These are phyloP conservation scores for Bondarzewia mesenterica DNA, from an alignment of 1,284 basidiomycete species.

Conservation along the genomic window DNA sequence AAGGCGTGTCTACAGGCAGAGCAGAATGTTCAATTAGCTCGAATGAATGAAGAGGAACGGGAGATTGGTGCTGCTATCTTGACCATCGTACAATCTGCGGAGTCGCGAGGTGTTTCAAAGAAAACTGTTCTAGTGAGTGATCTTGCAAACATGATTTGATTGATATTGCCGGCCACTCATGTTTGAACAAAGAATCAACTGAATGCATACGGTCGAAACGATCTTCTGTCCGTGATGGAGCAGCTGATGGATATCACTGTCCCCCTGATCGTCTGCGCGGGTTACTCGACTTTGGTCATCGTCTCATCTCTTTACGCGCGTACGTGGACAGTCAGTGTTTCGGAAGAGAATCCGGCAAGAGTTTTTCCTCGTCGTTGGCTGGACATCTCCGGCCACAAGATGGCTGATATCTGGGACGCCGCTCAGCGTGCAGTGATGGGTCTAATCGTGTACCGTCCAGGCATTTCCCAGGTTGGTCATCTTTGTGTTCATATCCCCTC, in stretches of 20 bases:
- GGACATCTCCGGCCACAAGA: constrained; percentile 55
- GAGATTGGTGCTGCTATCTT: constrained; percentile 32
- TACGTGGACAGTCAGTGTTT: constrained; percentile 55
- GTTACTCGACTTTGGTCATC: constrained; percentile 47
- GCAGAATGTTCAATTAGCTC: constrained; percentile 26
- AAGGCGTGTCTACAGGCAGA: constrained; percentile 43
- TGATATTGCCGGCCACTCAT: neutral
- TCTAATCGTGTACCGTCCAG: constrained; percentile 60
- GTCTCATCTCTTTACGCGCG: constrained; percentile 38
- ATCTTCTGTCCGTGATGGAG: constrained; percentile 21
- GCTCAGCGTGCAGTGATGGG: constrained; percentile 62
- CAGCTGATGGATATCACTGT: constrained; percentile 37
- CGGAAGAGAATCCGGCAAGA: constrained; percentile 33
- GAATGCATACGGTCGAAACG: neutral
- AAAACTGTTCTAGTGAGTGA: constrained; percentile 39
- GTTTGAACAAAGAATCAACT: neutral
- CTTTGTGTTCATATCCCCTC: neutral
- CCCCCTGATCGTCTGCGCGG: constrained; percentile 61
- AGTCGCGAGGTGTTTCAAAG: constrained; percentile 39
- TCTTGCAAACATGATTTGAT: neutral
- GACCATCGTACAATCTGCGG: constrained; percentile 31
- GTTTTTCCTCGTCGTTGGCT: constrained; percentile 70
- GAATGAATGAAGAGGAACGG: constrained; percentile 27
- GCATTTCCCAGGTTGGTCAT: constrained; percentile 58
- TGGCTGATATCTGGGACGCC: constrained; percentile 61